A percentile compares a stretch with the other conserved stretches of the same genome.
Conservation (phyloP, 441 rosid genomes). For the Geranium incanum region DNA sequence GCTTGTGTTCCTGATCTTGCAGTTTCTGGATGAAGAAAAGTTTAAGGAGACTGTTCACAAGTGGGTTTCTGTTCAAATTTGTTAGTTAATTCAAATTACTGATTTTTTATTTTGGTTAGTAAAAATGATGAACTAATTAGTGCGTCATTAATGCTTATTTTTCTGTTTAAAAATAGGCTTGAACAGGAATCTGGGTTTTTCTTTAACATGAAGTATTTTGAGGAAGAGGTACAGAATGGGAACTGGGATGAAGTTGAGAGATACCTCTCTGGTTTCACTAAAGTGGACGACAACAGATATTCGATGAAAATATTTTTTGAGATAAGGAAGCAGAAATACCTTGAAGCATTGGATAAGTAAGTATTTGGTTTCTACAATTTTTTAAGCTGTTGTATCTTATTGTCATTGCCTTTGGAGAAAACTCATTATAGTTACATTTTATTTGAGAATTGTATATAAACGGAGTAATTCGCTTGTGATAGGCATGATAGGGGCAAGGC, state of each 20-base stretch:
- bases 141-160: neutral
- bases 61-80: slow-evolving; percentile 27
- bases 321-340: slow-evolving; percentile 75
- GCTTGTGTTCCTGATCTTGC: slow-evolving; percentile 72
- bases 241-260: slow-evolving; percentile 87
- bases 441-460: neutral
- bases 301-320: slow-evolving; percentile 89
- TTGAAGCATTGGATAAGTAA: slow-evolving; percentile 75
- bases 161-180: slow-evolving; percentile 31
- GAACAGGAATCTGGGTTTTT: slow-evolving; percentile 77
- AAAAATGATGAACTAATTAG: neutral
- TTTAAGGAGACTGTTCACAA: slow-evolving; percentile 61
- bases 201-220: slow-evolving; percentile 68
- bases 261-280: slow-evolving; percentile 71
- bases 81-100: neutral
- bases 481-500: slow-evolving; percentile 71
- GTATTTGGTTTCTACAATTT: neutral
- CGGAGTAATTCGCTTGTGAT: slow-evolving; percentile 11
- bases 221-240: slow-evolving; percentile 74
- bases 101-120: neutral
- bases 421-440: neutral
- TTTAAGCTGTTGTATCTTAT: neutral
- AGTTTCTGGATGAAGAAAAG: slow-evolving; percentile 77
- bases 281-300: slow-evolving; percentile 72
- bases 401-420: neutral